Evolutionary conservation across 164 flowering plant genomes (phyloP).

Genomic region (Vitis riparia): DNA sequence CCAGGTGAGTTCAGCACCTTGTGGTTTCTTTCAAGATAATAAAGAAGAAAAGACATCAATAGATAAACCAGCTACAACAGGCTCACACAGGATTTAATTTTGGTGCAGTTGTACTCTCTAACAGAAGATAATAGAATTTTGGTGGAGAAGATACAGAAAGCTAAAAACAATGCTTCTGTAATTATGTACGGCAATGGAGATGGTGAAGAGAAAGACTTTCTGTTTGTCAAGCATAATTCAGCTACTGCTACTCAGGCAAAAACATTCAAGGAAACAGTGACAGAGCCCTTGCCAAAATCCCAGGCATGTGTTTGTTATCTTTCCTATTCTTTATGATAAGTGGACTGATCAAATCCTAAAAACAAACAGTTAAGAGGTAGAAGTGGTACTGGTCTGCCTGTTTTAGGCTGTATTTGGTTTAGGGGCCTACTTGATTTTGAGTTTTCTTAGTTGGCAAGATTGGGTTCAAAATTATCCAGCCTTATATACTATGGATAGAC

Average conservation of each 20-base stretch:
- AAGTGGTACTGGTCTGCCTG: too few relatives aligned
- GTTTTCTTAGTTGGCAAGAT: too few relatives aligned
- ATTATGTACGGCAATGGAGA: slow-evolving; percentile 8
- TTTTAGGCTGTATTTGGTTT: too few relatives aligned
- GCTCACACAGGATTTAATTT: not conserved
- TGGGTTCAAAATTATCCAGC: too few relatives aligned
- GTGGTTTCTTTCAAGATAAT: too few relatives aligned
- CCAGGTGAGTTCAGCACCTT: not conserved
- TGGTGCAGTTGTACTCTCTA: slow-evolving; percentile 50
- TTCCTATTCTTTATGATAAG: not conserved
- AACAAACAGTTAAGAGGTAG: too few relatives aligned
- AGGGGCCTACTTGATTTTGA: too few relatives aligned
- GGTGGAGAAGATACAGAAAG: slow-evolving; percentile 24
- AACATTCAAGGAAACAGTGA: slow-evolving; percentile 23
- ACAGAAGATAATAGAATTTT: slow-evolving; percentile 43
- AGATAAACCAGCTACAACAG: not conserved
- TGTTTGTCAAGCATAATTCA: slow-evolving; percentile 12
- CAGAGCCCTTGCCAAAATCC: slow-evolving; percentile 11
- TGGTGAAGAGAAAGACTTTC: slow-evolving; percentile 13
- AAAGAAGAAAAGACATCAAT: too few relatives aligned
- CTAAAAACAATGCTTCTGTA: slow-evolving; percentile 14
- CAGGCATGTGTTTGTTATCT: slow-evolving; percentile 35
- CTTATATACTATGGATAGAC: too few relatives aligned
- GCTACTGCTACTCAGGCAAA: slow-evolving; percentile 16
- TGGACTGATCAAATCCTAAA: not conserved